These are phyloP conservation scores for Ceratobasidium sp. DNA, from an alignment of 1,284 basidiomycete species.

Conservation along the genomic window DNA sequence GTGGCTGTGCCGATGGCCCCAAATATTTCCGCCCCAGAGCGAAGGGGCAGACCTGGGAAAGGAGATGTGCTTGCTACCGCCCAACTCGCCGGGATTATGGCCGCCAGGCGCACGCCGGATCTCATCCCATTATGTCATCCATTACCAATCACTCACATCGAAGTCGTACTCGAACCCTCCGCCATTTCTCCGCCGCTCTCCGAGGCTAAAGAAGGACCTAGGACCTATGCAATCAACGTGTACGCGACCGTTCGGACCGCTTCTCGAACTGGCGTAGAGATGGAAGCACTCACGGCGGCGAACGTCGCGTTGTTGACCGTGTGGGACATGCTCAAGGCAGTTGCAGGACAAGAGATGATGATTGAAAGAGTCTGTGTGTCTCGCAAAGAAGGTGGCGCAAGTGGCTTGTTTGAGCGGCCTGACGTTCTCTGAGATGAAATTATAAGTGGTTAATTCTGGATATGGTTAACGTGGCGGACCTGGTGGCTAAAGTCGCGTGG, in stretches of 20 bases:
- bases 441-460: no score
- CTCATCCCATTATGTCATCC: constrained; percentile 91
- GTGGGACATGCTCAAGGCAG: constrained; percentile 94
- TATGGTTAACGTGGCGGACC: no score
- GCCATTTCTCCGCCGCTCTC: constrained; percentile 54
- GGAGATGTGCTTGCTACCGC: constrained; percentile 84
- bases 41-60: constrained; percentile 70
- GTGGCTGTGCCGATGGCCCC: not conserved
- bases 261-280: constrained; percentile 90
- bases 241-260: constrained; percentile 77
- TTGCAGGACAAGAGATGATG: constrained; percentile 84
- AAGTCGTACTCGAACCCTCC: constrained; percentile 68
- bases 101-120: constrained; percentile 82
- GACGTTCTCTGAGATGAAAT: not conserved
- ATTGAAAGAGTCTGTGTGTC: constrained; percentile 34
- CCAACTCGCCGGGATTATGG: constrained; percentile 90
- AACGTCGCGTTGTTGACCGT: constrained; percentile 84
- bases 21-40: constrained; percentile 50
- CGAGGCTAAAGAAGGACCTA: constrained; percentile 3
- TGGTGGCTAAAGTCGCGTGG: no score
- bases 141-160: constrained; percentile 75
- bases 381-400: constrained; percentile 36
- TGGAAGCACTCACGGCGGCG: constrained; percentile 92
- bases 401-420: constrained; percentile 35
- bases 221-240: constrained; percentile 71